A percentile compares a stretch with the other conserved stretches of the same genome.
Evolutionary conservation across 78 protist genomes (phyloP).

Genomic region (Polysphondylium violaceum): DNA sequence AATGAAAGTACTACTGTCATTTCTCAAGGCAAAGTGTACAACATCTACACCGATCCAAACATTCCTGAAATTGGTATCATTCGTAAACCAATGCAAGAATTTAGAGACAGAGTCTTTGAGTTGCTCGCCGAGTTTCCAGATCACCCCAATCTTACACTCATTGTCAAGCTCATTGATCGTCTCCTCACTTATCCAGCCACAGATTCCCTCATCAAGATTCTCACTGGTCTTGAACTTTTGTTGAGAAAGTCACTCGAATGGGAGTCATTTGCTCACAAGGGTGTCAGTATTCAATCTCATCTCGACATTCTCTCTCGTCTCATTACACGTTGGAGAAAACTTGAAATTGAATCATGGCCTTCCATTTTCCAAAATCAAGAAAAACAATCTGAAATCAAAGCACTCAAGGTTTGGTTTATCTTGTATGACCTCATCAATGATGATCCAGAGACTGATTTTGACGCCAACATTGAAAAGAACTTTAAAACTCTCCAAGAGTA

Average conservation of each 20-base stretch:
- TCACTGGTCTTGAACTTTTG: conserved; percentile 88
- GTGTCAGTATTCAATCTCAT: conserved; percentile 49
- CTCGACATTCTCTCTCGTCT: conserved; percentile 28
- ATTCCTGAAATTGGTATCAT: conserved; percentile 47
- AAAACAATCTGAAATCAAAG: conserved; percentile 39
- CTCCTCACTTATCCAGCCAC: conserved; percentile 61
- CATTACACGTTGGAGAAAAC: conserved; percentile 88
- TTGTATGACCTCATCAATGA: conserved; percentile 70
- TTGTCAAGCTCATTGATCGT: conserved; percentile 55
- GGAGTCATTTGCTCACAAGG: conserved; percentile 79
- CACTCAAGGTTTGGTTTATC: conserved; percentile 67
- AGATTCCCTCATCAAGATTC: conserved; percentile 80
- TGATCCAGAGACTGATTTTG: background rate
- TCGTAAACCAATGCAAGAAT: conserved; percentile 42
- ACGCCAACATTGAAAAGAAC: conserved; percentile 5
- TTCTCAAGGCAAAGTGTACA: conserved; percentile 1
- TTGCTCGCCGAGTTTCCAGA: conserved; percentile 74
- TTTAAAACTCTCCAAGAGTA: conserved; percentile 52
- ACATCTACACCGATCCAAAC: conserved; percentile 65
- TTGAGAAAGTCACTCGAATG: conserved; percentile 84
- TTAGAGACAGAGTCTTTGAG: conserved; percentile 21
- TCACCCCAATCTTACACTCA: conserved; percentile 27
- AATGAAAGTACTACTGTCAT: background rate
- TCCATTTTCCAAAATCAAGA: conserved; percentile 71
- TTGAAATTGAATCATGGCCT: conserved; percentile 91